phyloP scores from a whole-genome alignment of 495 filamentous ascomycete genomes.

The Rhypophila decipiens region DNA sequence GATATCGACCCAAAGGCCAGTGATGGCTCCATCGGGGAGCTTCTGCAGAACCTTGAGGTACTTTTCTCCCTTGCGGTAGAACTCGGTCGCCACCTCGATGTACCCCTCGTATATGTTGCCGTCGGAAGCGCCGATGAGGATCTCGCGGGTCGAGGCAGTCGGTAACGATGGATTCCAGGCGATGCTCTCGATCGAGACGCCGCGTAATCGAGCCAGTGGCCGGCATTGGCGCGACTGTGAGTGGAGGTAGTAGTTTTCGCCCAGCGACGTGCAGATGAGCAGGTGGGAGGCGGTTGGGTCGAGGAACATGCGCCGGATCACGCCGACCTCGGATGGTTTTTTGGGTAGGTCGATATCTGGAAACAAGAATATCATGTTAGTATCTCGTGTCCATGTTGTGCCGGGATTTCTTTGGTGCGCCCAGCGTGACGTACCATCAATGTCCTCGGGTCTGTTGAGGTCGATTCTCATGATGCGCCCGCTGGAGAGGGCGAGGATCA shows the following conservation, averaged over 20 bases:
- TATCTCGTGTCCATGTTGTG: not conserved
- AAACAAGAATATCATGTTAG: not conserved
- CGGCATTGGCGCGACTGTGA: constrained; percentile 87
- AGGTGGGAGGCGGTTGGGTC: constrained; percentile 94
- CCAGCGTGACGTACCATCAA: constrained; percentile 60
- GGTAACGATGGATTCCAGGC: constrained; percentile 98
- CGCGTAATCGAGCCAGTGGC: constrained; percentile 72
- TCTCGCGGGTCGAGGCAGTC: constrained; percentile 89
- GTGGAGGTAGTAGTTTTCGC: constrained; percentile 97
- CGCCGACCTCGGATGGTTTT: constrained; percentile 79
- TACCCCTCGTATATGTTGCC: constrained; percentile 94
- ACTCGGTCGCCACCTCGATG: constrained; percentile 87
- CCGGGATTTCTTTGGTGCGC: not conserved
- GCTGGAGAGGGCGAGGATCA: constrained; percentile 82
- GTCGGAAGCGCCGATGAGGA: constrained; percentile 85
- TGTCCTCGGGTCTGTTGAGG: constrained; percentile 85
- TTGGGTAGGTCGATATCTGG: constrained; percentile 97
- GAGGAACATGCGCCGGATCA: constrained; percentile 92
- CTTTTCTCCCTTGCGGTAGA: constrained; percentile 90
- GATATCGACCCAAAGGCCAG: constrained; percentile 73
- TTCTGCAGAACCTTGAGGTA: constrained; percentile 79
- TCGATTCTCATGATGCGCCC: constrained; percentile 90
- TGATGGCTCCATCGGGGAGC: constrained; percentile 67
- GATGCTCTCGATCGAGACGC: constrained; percentile 78
- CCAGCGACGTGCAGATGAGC: constrained; percentile 81